phyloP scores from a whole-genome alignment of 1,139 yeast species.

The Blastobotrys raffinosifermentans region DNA sequence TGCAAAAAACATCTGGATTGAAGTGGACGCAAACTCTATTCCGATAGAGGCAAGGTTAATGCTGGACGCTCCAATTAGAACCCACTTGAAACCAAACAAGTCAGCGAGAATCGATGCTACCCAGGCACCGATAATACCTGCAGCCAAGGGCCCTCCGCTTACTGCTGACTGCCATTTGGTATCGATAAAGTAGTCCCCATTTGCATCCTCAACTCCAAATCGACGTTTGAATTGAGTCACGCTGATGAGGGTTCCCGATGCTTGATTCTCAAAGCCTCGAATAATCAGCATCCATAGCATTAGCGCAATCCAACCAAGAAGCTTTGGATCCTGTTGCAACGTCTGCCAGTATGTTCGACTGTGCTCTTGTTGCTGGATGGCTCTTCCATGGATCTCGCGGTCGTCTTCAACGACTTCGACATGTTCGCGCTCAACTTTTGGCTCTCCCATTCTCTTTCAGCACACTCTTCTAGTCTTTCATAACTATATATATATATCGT shows the following conservation, averaged over 20 bases:
- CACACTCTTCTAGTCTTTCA: not conserved
- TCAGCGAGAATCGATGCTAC: conserved; percentile 20
- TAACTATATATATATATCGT: not conserved
- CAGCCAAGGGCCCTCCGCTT: conserved; percentile 29
- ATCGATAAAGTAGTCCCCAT: conserved; percentile 22
- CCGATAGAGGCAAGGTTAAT: conserved; percentile 25
- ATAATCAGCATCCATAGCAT: conserved; percentile 12
- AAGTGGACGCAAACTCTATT: conserved; percentile 27
- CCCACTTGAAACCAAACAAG: conserved; percentile 21
- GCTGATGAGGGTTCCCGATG: conserved; percentile 25
- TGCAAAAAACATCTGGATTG: conserved; percentile 25
- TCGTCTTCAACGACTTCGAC: conserved; percentile 6
- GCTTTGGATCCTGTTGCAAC: conserved; percentile 8
- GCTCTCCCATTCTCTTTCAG: too few relatives aligned
- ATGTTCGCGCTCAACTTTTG: too few relatives aligned
- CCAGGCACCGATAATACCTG: conserved; percentile 20
- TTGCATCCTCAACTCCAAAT: conserved; percentile 24
- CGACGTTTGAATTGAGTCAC: conserved; percentile 29
- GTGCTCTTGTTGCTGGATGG: conserved; percentile 11
- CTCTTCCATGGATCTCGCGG: conserved; percentile 11
- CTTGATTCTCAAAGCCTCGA: conserved; percentile 23
- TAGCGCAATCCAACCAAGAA: conserved; percentile 8
- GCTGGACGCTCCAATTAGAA: conserved; percentile 12
- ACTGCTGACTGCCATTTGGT: conserved; percentile 34
- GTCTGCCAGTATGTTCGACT: conserved; percentile 9